Base-by-base conservation (phyloP, 495 filamentous ascomycete species). In the Aspergillus asperescens region DNA sequence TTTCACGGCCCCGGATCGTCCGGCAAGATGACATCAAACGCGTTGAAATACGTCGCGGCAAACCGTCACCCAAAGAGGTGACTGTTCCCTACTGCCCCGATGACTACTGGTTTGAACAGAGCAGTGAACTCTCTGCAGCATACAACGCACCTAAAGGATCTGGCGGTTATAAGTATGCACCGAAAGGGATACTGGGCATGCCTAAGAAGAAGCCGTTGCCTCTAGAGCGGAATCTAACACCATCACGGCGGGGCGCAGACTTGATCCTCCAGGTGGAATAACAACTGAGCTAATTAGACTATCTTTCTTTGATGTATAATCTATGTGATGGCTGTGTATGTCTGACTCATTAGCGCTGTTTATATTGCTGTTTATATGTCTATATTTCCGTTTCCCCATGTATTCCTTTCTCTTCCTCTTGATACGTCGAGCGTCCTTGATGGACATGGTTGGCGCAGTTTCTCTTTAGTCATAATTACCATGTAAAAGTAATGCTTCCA, bases 201-300 rank as follows among this genome's bases (percentile, higher is more conserved):
- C 42, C 55, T 5, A 55, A 53, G 18, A 62, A 60, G 31, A 62
- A 67, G 24, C 54, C 56, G 24, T 58, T 57, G 12, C 63, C 66
- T 0, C 56, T 52, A n/a, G 65, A 68, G 49, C 65, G 62, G 47
- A 69, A 72, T 51, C 41, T 75, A 31, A 72, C 66, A 8, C 70
- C 70, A 3, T 71, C 69, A 5, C 60, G 60, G 41, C 34, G 61
- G 28, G 67, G 69, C 5, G 51, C 61, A 13, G 69, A 73, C 52
- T 54, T 75, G 56, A 69, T 71, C 23, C 47, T 73, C 7, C 58
- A 62, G 10, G 70, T 73, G 39, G 70, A 75, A 48, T 71, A 48
- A 64, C 13, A 13, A 27, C 23, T 4, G 25, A 15, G n/a, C 13
- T 9, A 19, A 35, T 38, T 16, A 8, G 6, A 15, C 8, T 38